Evolutionary conservation across 495 filamentous ascomycete species (phyloP).

Genomic region (Letharia lupina): DNA sequence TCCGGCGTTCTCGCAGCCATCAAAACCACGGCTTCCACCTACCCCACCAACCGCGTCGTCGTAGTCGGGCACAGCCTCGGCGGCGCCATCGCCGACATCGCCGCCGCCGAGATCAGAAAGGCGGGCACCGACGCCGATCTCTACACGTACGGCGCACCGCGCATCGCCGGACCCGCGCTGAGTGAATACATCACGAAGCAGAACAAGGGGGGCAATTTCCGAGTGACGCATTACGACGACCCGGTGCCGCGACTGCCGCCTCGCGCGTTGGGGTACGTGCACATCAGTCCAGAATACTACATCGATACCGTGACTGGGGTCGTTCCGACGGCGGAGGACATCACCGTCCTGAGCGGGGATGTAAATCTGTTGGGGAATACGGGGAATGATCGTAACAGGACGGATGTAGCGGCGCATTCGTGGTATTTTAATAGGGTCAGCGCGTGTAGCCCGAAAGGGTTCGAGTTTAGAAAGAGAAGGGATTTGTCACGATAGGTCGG

Average conservation of each 20-base stretch:
- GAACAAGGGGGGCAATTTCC: slow-evolving; percentile 41
- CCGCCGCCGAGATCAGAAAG: slow-evolving; percentile 49
- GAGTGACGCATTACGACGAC: slow-evolving; percentile 61
- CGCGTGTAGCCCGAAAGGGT: slow-evolving; percentile 17
- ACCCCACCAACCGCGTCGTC: slow-evolving; percentile 47
- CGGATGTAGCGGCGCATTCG: slow-evolving; percentile 32
- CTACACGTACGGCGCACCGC: slow-evolving; percentile 63
- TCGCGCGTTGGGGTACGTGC: slow-evolving; percentile 44
- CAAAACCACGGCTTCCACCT: slow-evolving; percentile 25
- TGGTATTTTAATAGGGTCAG: slow-evolving; percentile 38
- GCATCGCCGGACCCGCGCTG: slow-evolving; percentile 52
- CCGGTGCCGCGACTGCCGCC: slow-evolving; percentile 58
- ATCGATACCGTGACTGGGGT: slow-evolving; percentile 37
- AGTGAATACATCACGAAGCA: slow-evolving; percentile 48
- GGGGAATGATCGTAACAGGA: slow-evolving; percentile 29
- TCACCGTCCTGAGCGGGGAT: slow-evolving; percentile 33
- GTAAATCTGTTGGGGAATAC: slow-evolving; percentile 36
- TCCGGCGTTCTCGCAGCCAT: slow-evolving; percentile 37
- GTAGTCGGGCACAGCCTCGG: slow-evolving; percentile 64
- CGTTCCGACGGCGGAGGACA: slow-evolving; percentile 35
- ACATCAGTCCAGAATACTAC: slow-evolving; percentile 64
- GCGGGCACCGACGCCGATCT: slow-evolving; percentile 36
- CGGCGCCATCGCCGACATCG: slow-evolving; percentile 55
- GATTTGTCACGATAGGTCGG: neutral
- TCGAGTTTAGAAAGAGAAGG: slow-evolving; percentile 15